phyloP scores from a whole-genome alignment of 495 filamentous ascomycete genomes.

The Daldinia bambusicola region DNA sequence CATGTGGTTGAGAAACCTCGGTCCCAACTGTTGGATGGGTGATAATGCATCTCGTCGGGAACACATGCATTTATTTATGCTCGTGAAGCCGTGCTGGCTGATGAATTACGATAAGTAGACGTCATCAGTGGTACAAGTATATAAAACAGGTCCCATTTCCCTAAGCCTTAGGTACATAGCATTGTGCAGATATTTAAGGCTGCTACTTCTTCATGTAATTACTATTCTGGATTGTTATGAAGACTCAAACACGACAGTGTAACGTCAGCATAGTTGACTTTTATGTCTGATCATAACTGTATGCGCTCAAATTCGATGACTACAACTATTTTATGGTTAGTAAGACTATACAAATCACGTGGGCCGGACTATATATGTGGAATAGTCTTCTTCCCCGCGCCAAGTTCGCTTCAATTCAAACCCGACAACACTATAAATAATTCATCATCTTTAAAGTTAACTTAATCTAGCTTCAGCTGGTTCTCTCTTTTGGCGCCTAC shows the following conservation, averaged over 20 bases:
- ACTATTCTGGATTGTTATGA: neutral
- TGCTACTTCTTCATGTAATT: neutral
- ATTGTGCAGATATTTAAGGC: neutral
- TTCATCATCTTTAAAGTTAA: no score
- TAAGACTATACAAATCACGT: neutral
- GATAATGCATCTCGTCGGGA: slow-evolving; percentile 2
- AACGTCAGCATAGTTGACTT: neutral
- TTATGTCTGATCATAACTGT: neutral
- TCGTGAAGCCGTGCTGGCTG: neutral
- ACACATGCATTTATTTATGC: slow-evolving; percentile 2
- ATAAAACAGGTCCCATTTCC: neutral
- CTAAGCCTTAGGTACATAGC: neutral
- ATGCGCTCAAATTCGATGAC: neutral
- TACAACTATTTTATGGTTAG: neutral
- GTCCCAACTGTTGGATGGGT: neutral
- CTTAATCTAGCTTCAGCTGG: neutral
- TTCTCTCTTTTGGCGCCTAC: neutral
- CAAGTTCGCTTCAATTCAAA: neutral
- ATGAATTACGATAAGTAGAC: neutral
- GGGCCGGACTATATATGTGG: neutral
- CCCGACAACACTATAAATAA: no score
- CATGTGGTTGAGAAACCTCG: neutral
- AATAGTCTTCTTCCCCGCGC: neutral
- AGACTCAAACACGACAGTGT: neutral
- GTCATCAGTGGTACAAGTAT: neutral